Base-by-base conservation (phyloP, 75 land plant genomes). In the Isoetes taiwanensis region DNA sequence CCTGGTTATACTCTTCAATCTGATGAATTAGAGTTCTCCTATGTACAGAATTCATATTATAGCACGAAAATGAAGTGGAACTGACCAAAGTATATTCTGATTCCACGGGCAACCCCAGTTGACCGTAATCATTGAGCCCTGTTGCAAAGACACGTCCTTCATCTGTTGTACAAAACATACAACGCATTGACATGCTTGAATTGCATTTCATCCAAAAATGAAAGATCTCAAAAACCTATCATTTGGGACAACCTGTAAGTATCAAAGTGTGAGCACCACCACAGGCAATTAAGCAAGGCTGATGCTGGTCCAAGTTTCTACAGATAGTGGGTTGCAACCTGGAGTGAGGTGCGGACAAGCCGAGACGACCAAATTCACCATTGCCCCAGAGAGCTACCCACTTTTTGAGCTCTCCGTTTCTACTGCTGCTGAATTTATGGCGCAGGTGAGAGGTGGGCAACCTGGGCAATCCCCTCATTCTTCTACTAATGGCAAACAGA, bases 241-340 rank as follows among this genome's bases (percentile, higher is more conserved):
- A n/a, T n/a, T n/a, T n/a, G n/a, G n/a, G n/a, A n/a, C n/a, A n/a
- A 82, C 91, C 87, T 2, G 91, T 80, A 28, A 87, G 72, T 52
- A 87, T 73, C 26, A 87, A 82, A 1, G 94, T 87, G 63, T 87
- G 94, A 40, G 94, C 94, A 4, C 94, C 94, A n/a, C 94, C 94
- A 43, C 90, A 87, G 12, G 94, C 72, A 25, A 87, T 34, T 20
- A 81, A 62, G 4, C 56, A 16, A 14, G 78, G 75, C 30, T 61
- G 57, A 3, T 66, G 67, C 39, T 26, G 56, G 21, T 16, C 9
- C 11, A 76, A 54, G 10, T 60, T 39, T 23, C 59, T 58, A 59
- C 77, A 73, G 11, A 61, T 23, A 10, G 62, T 55, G 43, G 90
- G 90, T 60, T 16, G 58, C 81, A 78, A 80, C 21, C 43, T 63